Conservation (phyloP, 192 early-diverging fungal genomes). For the Rhizophagus prolifer region DNA sequence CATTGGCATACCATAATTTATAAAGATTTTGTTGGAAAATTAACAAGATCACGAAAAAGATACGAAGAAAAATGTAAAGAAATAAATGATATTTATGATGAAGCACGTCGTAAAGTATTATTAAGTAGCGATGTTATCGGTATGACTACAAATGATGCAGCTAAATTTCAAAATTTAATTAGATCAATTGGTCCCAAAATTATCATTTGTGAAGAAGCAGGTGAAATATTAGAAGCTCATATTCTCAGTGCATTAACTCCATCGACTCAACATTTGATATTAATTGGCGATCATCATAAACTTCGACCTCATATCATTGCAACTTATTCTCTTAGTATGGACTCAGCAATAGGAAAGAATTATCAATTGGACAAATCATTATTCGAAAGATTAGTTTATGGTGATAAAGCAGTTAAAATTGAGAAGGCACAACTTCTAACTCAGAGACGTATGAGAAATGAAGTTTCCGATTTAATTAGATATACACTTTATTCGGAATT, state of each 20-base stretch:
- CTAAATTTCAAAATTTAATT: conserved; percentile 40
- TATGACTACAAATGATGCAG: conserved; percentile 63
- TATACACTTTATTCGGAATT: conserved; percentile 48
- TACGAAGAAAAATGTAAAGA: conserved; percentile 3
- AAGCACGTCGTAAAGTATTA: conserved; percentile 33
- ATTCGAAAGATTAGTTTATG: conserved; percentile 47
- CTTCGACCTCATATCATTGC: neutral
- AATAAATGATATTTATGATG: conserved; percentile 38
- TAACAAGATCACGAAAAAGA: conserved; percentile 11
- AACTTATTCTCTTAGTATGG: conserved; percentile 29
- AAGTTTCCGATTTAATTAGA: conserved; percentile 49
- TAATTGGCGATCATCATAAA: conserved; percentile 52
- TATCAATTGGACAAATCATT: conserved; percentile 47
- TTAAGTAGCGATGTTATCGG: conserved; percentile 47
- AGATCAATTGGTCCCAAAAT: conserved; percentile 44
- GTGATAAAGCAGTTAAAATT: conserved; percentile 11
- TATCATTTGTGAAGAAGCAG: conserved; percentile 61
- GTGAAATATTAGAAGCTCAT: conserved; percentile 58
- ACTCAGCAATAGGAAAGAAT: conserved; percentile 37
- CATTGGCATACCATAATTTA: conserved; percentile 38
- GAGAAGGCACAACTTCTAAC: neutral
- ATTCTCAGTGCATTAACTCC: conserved; percentile 46
- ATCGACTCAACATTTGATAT: conserved; percentile 52
- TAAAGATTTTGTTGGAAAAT: conserved; percentile 26
- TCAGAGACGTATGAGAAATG: conserved; percentile 52